Evolutionary conservation across 371 early-diverging fungal species (phyloP).

Genomic region (Syncephalastrum racemosum): DNA sequence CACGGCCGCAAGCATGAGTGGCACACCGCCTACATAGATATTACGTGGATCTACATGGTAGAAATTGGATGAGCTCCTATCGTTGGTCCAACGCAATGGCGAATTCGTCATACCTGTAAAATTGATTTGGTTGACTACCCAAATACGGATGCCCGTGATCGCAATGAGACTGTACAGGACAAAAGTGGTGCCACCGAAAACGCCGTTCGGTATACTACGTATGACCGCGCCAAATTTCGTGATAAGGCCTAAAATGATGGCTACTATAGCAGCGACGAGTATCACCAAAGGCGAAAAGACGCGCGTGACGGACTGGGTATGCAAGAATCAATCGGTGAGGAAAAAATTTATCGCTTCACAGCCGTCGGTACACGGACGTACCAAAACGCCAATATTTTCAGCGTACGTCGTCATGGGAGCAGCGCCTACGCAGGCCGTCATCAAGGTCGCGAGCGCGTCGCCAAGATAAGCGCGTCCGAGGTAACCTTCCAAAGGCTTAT

Average conservation of each 20-base stretch:
- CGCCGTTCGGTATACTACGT: slow-evolving; percentile 56
- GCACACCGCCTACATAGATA: slow-evolving; percentile 53
- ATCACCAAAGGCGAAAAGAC: slow-evolving; percentile 59
- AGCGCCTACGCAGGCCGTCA: slow-evolving; percentile 52
- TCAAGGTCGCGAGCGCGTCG: slow-evolving; percentile 57
- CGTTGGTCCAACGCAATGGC: neutral
- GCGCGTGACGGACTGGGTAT: slow-evolving; percentile 40
- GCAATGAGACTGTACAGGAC: slow-evolving; percentile 59
- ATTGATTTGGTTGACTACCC: slow-evolving; percentile 56
- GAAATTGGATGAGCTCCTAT: no score
- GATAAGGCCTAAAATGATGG: slow-evolving; percentile 56
- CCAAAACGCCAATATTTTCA: slow-evolving; percentile 59
- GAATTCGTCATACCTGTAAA: slow-evolving; percentile 25
- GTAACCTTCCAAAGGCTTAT: slow-evolving; percentile 42
- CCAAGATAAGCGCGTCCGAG: slow-evolving; percentile 57
- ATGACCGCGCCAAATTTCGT: slow-evolving; percentile 62
- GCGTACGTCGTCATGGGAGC: slow-evolving; percentile 59
- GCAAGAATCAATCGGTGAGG: neutral
- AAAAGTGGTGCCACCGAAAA: slow-evolving; percentile 58
- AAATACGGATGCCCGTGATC: slow-evolving; percentile 61
- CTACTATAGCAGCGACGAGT: slow-evolving; percentile 51
- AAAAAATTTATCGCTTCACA: neutral
- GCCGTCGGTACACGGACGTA: slow-evolving; percentile 9
- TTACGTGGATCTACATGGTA: slow-evolving; percentile 39
- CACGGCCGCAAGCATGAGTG: slow-evolving; percentile 44